phyloP scores from a whole-genome alignment of 441 rosid genomes.

The Pelargonium fulgidum region DNA sequence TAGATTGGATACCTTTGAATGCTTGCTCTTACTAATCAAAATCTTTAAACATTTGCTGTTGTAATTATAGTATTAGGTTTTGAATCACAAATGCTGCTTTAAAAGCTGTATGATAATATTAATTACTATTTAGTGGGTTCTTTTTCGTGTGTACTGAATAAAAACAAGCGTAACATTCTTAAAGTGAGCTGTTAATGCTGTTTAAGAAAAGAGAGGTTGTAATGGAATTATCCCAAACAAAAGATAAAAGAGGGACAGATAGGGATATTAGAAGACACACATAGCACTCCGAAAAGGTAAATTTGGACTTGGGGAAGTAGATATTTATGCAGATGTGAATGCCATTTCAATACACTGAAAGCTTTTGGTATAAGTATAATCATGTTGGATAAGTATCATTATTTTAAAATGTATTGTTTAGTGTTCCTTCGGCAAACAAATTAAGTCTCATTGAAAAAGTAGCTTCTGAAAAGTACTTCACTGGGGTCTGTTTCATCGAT shows the following conservation, averaged over 20 bases:
- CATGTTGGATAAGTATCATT: neutral
- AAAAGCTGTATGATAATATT: too few species aligned
- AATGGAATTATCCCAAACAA: too few species aligned
- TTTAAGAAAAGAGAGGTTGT: too few species aligned
- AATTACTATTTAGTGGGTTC: too few species aligned
- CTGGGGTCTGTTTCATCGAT: too few species aligned
- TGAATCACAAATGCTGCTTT: too few species aligned
- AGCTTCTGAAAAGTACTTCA: neutral
- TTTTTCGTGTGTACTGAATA: too few species aligned
- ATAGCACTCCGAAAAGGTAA: neutral
- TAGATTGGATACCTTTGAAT: neutral
- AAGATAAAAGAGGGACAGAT: neutral
- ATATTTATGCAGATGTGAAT: neutral
- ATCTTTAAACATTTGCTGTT: too few species aligned
- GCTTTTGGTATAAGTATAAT: neutral
- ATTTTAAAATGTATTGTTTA: neutral
- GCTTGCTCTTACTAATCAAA: too few species aligned
- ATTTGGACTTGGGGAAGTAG: neutral
- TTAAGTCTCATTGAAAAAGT: neutral
- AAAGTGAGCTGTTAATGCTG: too few species aligned
- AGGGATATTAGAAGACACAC: neutral
- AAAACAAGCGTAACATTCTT: neutral
- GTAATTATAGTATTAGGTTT: too few species aligned
- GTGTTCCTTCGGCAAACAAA: neutral
- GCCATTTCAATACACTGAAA: neutral